Evolutionary conservation across 345 rosid species (phyloP).

Genomic region (Citrus inodora): DNA sequence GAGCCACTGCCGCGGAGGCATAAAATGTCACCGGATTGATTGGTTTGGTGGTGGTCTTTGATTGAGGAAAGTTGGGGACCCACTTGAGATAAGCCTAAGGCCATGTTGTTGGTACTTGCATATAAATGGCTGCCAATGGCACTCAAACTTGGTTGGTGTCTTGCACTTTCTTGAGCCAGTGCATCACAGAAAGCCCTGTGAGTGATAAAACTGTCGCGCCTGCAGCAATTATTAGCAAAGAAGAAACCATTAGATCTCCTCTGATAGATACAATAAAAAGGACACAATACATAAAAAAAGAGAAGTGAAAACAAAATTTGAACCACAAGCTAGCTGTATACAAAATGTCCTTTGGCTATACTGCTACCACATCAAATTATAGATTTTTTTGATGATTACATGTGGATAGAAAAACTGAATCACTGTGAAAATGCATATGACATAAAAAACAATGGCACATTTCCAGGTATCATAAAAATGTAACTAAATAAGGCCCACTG

Average conservation of each 20-base stretch:
- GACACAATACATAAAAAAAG: conserved; percentile 15
- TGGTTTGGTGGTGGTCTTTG: conserved; percentile 19
- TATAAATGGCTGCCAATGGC: conserved; percentile 58
- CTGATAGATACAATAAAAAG: not conserved
- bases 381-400: conserved; percentile 25
- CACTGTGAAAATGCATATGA: not conserved
- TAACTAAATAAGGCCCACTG: conserved; percentile 7
- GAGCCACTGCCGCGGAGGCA: conserved; percentile 49
- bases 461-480: not conserved
- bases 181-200: conserved; percentile 88
- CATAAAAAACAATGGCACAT: not conserved
- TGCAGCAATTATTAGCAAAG: conserved; percentile 26
- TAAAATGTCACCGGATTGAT: conserved; percentile 41
- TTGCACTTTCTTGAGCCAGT: conserved; percentile 74
- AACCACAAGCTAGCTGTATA: conserved; percentile 7
- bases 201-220: conserved; percentile 81
- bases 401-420: not conserved
- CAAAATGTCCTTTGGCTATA: conserved; percentile 29
- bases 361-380: conserved; percentile 29
- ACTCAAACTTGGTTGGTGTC: conserved; percentile 59
- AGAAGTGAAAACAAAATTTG: conserved; percentile 15
- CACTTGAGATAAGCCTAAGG: conserved; percentile 57
- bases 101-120: conserved; percentile 47
- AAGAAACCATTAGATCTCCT: conserved; percentile 31
- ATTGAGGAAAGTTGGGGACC: conserved; percentile 43